Percentiles rank a stretch among this genome's conserved stretches.
Evolutionary conservation across 257 asterid genomes (phyloP).

Genomic region (Misopates orontium): DNA sequence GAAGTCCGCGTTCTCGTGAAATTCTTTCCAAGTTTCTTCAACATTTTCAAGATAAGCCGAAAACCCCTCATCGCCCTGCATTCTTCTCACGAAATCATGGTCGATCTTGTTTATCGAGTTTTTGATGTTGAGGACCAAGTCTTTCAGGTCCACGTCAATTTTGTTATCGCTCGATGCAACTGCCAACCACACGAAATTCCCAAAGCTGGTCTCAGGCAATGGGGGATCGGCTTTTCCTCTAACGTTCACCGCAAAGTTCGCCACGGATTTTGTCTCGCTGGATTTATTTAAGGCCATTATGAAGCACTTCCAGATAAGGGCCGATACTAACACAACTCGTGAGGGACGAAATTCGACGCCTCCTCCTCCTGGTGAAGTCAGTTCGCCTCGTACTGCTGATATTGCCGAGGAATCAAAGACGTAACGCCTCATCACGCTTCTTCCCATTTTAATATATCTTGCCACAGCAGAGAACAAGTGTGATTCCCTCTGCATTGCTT

Average conservation of each 20-base stretch:
- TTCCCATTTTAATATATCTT: constrained; percentile 35
- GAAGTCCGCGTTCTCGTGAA: constrained; percentile 31
- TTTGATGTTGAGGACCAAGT: constrained; percentile 29
- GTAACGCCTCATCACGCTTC: constrained; percentile 37
- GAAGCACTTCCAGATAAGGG: constrained; percentile 48
- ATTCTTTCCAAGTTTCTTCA: constrained; percentile 28
- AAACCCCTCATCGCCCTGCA: constrained; percentile 38
- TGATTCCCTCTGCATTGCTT: constrained; percentile 31
- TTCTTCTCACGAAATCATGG: constrained; percentile 31
- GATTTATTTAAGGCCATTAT: constrained; percentile 26
- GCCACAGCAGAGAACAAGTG: constrained; percentile 39
- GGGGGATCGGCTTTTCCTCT: constrained; percentile 37
- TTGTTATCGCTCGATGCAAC: constrained; percentile 20
- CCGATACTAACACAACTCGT: constrained; percentile 39
- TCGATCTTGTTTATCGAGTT: constrained; percentile 30
- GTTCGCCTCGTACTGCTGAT: constrained; percentile 22
- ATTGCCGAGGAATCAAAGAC: constrained; percentile 37
- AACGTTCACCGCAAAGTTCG: constrained; percentile 50
- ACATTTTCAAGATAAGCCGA: constrained; percentile 38
- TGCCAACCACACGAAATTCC: constrained; percentile 44
- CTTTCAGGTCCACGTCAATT: constrained; percentile 18
- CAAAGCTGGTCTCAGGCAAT: constrained; percentile 34
- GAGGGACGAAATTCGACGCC: constrained; percentile 26
- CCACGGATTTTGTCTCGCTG: too few species aligned
- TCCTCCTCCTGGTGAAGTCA: background rate